Base-by-base conservation (phyloP, 2,329 filamentous ascomycete genomes). In the Fusarium sp. region DNA sequence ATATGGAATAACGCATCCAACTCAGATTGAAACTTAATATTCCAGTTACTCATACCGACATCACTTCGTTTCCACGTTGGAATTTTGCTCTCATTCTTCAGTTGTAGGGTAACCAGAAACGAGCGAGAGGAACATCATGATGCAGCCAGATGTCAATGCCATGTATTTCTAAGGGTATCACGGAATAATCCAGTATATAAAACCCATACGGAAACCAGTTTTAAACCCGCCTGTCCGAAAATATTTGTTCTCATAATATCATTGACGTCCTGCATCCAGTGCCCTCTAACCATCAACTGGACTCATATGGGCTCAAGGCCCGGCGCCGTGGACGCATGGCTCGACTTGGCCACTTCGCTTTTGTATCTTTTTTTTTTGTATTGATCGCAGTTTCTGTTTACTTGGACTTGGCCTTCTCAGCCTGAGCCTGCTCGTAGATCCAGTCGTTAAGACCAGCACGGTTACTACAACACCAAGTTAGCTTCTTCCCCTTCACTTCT, bases 361-460 rank as follows among this genome's bases (percentile, higher is more conserved):
- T 65, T 58, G 13, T 53, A 43, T 66, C 11, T 27, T 58, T 44
- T 65, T n/a, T 29, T 41, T 64, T 41, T 32, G 18, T 2, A 30
- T 9, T 8, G 25, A 20, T 22, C 8, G 6, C 6, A 43, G 2
- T 41, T 53, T 52, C 10, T n/a, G 18, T 52, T 75, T 75, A 75
- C 65, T 74, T 75, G 58, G 70, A 68, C 58, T 73, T 71, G 44
- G 71, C 59, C 79, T 87, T 87, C 73, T 87, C 84, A 59, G 86
- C 85, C 76, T 95, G 90, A 2, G 91, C 88, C 79, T 93, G 87
- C 82, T 98, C 94, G 81, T 95, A 96, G 69, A 99, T 90, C 96
- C 96, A 99, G 81, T 99, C 96, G 78, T 99, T 99, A 62, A 98
- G 83, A 29, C 95, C 95, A 57, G 88, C 88, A 65, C 91, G 91